Evolutionary conservation across 164 flowering plant species (phyloP), one percentile per base, ranked within the genome.

Genomic region (Akebia trifoliata): DNA sequence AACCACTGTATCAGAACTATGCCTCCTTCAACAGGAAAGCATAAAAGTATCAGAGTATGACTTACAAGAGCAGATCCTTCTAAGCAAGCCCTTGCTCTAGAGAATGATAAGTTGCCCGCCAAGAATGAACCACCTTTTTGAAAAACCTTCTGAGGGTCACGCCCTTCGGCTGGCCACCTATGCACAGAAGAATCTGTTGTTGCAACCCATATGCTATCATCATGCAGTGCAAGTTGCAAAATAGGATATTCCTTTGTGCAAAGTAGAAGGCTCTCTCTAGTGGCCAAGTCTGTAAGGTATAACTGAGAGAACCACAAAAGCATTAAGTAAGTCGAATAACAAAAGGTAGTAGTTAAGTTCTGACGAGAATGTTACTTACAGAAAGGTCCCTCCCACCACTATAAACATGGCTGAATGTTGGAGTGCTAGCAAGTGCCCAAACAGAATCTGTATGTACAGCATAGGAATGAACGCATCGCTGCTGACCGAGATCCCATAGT

Each of bases 371-470:
- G 18, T 25, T 49, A 83, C 99, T 81, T 61, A 93, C 99, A 56
- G 95, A 87, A 40, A 72, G 81, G 69, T 90, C 97, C 59, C 95
- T 80, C 30, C 99, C 99, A 47, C 95, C 99, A 72, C 99, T 93
- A 66, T 93, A 93, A 53, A 93, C 99, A 77, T 93, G 96, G 73
- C 84, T 87, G 71, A 93, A 93, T 34, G 92, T 66, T 47, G 94
- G 85, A 6, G 90, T 85, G 73, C 94, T 81, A 7, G 97, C 97
- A 80, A 93, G 99, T 53, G 99, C 96, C 99, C 99, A 93, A 25
- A 90, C 99, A 71, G 99, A 93, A 69, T 93, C 97, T 6, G 97
- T 86, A 69, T 93, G 99, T 56, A 93, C 97, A 57, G 95, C 96
- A 84, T 93, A 93, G 7, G 99, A 84, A 74, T 93, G 99, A 49